Evolutionary conservation across 805 yeast species (phyloP).

Genomic region (Brettanomyces anomalus): DNA sequence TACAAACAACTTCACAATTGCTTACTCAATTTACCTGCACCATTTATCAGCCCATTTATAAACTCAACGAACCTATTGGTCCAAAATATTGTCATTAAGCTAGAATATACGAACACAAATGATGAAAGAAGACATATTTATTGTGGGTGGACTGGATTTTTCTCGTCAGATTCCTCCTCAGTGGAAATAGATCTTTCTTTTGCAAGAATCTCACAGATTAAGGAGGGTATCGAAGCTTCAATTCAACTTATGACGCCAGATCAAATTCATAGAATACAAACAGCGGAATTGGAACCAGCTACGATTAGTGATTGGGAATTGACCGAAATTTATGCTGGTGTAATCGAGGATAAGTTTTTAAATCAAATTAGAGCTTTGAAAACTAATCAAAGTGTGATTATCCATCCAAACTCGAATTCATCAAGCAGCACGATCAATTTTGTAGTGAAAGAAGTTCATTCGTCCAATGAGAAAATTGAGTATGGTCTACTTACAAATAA

Average conservation of each 20-base stretch:
- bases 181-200: constrained; percentile 63
- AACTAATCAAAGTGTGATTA: constrained; percentile 47
- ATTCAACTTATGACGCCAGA: constrained; percentile 37
- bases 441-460: constrained; percentile 36
- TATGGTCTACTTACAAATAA: constrained; percentile 35
- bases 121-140: constrained; percentile 12
- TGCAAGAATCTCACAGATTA: constrained; percentile 42
- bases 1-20: constrained; percentile 23
- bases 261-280: constrained; percentile 31
- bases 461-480: constrained; percentile 12
- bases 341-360: constrained; percentile 63
- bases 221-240: constrained; percentile 31
- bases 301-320: constrained; percentile 83
- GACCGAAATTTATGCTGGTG: constrained; percentile 72
- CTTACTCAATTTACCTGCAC: constrained; percentile 29
- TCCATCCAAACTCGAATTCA: constrained; percentile 55
- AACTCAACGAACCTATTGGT: constrained; percentile 28
- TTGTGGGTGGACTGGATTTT: constrained; percentile 25
- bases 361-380: constrained; percentile 76
- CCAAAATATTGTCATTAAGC: constrained; percentile 31
- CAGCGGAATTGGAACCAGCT: constrained; percentile 70
- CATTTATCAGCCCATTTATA: constrained; percentile 27
- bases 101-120: constrained; percentile 11
- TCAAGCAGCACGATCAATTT: constrained; percentile 41
- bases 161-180: constrained; percentile 9